Conservation (phyloP, 2,329 filamentous ascomycete genomes). For the Blumeria hordei region DNA sequence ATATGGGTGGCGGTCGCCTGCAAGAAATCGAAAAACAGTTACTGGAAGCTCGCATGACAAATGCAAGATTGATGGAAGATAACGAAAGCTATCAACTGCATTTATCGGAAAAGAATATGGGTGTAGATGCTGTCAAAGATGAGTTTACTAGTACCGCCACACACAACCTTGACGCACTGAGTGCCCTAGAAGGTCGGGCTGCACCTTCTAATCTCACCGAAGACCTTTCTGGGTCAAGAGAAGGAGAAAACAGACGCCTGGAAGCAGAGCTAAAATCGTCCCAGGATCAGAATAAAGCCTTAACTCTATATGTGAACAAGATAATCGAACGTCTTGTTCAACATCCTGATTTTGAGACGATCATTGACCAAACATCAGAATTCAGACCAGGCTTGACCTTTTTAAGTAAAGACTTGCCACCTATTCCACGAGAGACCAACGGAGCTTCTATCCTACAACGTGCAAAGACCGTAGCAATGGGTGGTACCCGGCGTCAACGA, state of each 20-base stretch:
- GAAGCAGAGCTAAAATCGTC: constrained; percentile 57
- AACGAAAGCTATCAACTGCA: constrained; percentile 96
- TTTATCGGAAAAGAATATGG: constrained; percentile 81
- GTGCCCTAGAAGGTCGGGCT: constrained; percentile 33
- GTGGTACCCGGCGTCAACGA: constrained; percentile 20
- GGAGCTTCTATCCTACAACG: constrained; percentile 31
- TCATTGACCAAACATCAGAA: constrained; percentile 58
- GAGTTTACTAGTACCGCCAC: constrained; percentile 46
- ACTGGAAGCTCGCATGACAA: constrained; percentile 83
- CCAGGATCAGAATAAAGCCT: constrained; percentile 88
- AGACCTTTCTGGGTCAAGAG: constrained; percentile 52
- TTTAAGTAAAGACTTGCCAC: constrained; percentile 62
- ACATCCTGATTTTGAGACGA: constrained; percentile 85
- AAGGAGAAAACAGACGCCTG: constrained; percentile 40
- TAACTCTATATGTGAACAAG: constrained; percentile 96
- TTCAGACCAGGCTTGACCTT: constrained; percentile 20
- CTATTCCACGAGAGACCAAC: constrained; percentile 24
- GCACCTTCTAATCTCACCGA: constrained; percentile 51
- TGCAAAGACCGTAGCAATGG: constrained; percentile 33
- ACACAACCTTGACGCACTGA: constrained; percentile 37
- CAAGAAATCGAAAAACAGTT: constrained; percentile 78
- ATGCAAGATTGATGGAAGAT: constrained; percentile 89
- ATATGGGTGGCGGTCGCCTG: constrained; percentile 66
- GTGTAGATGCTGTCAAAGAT: constrained; percentile 68
- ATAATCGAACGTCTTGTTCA: constrained; percentile 90